Percentiles rank a stretch among this genome's conserved stretches.
phyloP scores from a whole-genome alignment of 306 rosid species.

The Urtica urens region DNA sequence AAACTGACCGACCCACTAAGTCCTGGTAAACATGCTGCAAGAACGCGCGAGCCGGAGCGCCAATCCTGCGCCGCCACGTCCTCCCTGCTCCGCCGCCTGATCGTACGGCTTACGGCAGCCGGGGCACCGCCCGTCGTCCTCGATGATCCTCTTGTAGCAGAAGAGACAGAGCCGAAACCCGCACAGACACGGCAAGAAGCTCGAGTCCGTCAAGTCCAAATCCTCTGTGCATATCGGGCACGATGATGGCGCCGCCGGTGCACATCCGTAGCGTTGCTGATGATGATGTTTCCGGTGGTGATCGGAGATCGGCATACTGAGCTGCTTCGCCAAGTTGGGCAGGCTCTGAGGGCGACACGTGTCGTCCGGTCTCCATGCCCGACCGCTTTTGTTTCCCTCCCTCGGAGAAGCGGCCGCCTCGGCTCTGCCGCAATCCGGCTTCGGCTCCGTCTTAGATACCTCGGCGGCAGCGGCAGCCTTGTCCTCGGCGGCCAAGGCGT shows the following conservation, averaged over 20 bases:
- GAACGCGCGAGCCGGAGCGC: constrained; percentile 66
- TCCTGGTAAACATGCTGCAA: constrained; percentile 69
- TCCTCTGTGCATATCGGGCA: constrained; percentile 96
- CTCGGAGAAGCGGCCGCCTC: too few species aligned
- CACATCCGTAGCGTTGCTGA: constrained; percentile 30
- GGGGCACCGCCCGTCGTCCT: constrained; percentile 88
- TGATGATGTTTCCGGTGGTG: too few species aligned
- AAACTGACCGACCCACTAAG: constrained; percentile 44
- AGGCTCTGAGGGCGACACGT: constrained; percentile 82
- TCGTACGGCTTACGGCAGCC: constrained; percentile 93
- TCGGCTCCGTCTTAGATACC: too few species aligned
- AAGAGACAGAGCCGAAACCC: constrained; percentile 95
- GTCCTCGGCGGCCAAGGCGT: constrained; percentile 80
- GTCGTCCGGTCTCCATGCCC: constrained; percentile 93
- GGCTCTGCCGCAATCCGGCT: too few species aligned
- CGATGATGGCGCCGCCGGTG: constrained; percentile 58
- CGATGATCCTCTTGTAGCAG: constrained; percentile 95
- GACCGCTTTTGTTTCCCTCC: too few species aligned
- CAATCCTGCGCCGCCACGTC: constrained; percentile 49
- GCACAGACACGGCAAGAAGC: constrained; percentile 78
- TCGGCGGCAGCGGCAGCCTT: too few species aligned
- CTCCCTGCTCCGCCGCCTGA: constrained; percentile 49
- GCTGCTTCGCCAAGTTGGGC: constrained; percentile 79
- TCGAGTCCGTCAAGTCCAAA: constrained; percentile 76
- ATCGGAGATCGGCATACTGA: constrained; percentile 52